phyloP scores from a whole-genome alignment of 2,329 filamentous ascomycete species.

The Microascus cirrosus region DNA sequence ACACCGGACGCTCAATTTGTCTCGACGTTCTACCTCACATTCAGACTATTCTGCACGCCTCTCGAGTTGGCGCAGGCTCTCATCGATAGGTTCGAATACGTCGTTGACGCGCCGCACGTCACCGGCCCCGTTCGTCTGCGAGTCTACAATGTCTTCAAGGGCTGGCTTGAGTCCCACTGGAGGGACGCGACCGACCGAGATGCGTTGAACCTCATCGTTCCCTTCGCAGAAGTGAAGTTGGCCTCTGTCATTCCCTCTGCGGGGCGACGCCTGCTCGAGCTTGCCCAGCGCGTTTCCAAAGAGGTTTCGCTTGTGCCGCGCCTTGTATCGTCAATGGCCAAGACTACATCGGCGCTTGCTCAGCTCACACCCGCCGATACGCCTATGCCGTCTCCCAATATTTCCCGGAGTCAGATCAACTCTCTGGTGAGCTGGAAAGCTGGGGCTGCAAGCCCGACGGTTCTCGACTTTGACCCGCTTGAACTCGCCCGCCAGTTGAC shows the following conservation, averaged over 20 bases:
- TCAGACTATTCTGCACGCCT: conserved; percentile 83
- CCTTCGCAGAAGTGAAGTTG: conserved; percentile 70
- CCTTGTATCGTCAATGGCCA: conserved; percentile 75
- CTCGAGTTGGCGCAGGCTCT: conserved; percentile 67
- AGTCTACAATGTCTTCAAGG: conserved; percentile 94
- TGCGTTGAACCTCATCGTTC: conserved; percentile 63
- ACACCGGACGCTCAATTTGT: conserved; percentile 89
- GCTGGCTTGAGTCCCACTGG: conserved; percentile 96
- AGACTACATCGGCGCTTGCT: conserved; percentile 66
- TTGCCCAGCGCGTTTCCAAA: conserved; percentile 66
- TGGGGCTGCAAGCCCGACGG: conserved; percentile 57
- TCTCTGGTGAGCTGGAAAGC: conserved; percentile 64
- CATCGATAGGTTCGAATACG: conserved; percentile 88
- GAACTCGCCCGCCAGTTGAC: conserved; percentile 90
- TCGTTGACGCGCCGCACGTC: conserved; percentile 63
- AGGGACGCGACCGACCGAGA: conserved; percentile 66
- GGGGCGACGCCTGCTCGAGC: conserved; percentile 67
- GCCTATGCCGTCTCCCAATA: conserved; percentile 55
- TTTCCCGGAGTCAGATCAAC: conserved; percentile 68
- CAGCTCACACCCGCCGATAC: conserved; percentile 61
- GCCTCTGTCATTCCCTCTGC: conserved; percentile 60
- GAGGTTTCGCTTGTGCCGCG: conserved; percentile 71
- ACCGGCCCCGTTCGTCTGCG: conserved; percentile 74
- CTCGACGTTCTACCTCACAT: conserved; percentile 91
- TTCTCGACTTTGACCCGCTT: conserved; percentile 83